Conservation (phyloP, 495 filamentous ascomycete species). For the Tuber indicum region DNA sequence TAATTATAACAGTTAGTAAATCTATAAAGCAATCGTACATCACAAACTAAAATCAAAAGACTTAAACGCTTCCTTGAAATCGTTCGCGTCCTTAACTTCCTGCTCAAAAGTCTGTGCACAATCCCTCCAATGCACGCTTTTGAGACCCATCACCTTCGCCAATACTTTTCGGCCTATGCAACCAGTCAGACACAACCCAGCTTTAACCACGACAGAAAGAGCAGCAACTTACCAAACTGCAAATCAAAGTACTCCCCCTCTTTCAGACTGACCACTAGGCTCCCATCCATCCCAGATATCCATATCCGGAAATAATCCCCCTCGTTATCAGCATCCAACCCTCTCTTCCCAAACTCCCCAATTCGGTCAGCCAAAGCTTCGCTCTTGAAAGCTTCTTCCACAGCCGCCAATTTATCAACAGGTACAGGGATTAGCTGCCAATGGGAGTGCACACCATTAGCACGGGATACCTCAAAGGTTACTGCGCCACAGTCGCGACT, state of each 20-base stretch:
- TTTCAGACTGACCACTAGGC: conserved; percentile 49
- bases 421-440: conserved; percentile 91
- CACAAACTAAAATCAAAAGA: conserved; percentile 66
- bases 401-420: conserved; percentile 50
- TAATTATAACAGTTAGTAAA: not conserved
- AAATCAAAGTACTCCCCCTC: conserved; percentile 52
- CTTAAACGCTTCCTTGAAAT: conserved; percentile 79
- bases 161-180: conserved; percentile 60
- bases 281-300: conserved; percentile 56
- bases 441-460: conserved; percentile 72
- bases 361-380: conserved; percentile 11
- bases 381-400: conserved; percentile 28
- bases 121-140: conserved; percentile 70
- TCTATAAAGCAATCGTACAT: not conserved
- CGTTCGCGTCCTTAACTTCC: conserved; percentile 69
- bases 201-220: not conserved
- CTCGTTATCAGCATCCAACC: conserved; percentile 42
- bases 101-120: conserved; percentile 69
- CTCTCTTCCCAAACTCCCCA: conserved; percentile 41
- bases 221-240: conserved; percentile 48
- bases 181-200: conserved; percentile 39
- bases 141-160: conserved; percentile 72
- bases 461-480: conserved; percentile 81
- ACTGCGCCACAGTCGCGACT: conserved; percentile 61
- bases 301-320: conserved; percentile 80